Conservation (phyloP, 495 filamentous ascomycete species). For the Tirmania nivea region DNA sequence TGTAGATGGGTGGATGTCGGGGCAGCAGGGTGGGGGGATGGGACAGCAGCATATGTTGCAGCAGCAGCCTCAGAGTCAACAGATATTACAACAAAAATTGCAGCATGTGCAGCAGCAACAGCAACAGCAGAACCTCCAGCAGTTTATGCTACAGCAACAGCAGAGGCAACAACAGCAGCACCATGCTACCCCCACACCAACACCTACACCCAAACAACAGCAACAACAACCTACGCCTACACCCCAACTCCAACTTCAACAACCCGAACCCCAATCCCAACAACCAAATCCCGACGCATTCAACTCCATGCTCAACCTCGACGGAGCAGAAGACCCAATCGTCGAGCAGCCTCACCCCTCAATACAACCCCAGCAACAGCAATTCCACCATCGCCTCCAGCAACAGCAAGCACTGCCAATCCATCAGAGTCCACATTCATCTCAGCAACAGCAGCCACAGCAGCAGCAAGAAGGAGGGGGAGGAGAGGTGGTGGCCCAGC, state of each 20-base stretch:
- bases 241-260: background rate
- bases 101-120: background rate
- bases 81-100: background rate
- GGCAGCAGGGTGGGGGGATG: background rate
- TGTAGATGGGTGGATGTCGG: background rate
- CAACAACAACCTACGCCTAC: constrained; percentile 7
- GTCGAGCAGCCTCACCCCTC: background rate
- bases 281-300: background rate
- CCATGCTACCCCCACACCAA: background rate
- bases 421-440: background rate
- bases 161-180: background rate
- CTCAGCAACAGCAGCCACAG: background rate
- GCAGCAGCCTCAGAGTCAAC: background rate
- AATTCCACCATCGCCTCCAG: constrained; percentile 14
- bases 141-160: background rate
- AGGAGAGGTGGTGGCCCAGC: background rate
- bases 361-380: constrained; percentile 9
- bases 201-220: background rate
- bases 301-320: background rate
- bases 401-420: background rate
- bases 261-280: background rate
- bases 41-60: background rate
- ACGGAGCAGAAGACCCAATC: background rate
- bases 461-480: background rate
- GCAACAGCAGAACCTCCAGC: background rate